Base-by-base conservation (phyloP, 352 stramenopile genomes). In the Pythium apleroticum region DNA sequence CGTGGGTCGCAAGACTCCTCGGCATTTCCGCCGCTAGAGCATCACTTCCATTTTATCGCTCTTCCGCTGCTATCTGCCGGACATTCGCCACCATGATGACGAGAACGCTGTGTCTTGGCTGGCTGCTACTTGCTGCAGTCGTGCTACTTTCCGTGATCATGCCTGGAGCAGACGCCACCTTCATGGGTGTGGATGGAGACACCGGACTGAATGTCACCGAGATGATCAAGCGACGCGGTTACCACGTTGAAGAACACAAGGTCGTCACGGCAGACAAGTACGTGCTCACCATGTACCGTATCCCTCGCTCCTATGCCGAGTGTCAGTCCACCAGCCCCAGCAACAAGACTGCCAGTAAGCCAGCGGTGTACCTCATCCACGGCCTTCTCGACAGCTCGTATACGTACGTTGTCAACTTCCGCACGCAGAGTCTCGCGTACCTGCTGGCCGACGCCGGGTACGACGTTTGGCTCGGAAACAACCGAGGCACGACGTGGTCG, bases 391-490 rank as follows among this genome's bases (percentile, higher is more conserved):
- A 87, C 65, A 82, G 72, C 68, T 80, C 67, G 63, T 86, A 74
- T 60, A 87, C 78, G 43, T 87, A 68, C 54, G 78, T 87, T 28
- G 69, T 72, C 65, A 87, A 87, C 68, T 87, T 73, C 71, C 72
- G 76, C 35, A 83, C 78, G 46, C 78, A 87, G 55, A 85, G 76
- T 27, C 72, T 87, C 28, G 78, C 78, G 9, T 87, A 79, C 60
- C 22, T 87, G n/a, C 60, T 87, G 30, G 76, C 76, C 1, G 78
- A 87, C 48, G 78, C 76, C 0, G 78, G 76, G n/a, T 87, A 84
- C 59, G 77, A 83, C 39, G 77, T 86, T 27, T 86, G 77, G 78
- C 71, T 86, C 28, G 77, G 75, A 41, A 86, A 84, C 64, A 84
- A 86, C 68, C 75, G 75, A 30, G 77, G 75, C 59, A 86, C 69